Base-by-base conservation (phyloP, 345 rosid genomes). In the Eucalyptus fibrosa region DNA sequence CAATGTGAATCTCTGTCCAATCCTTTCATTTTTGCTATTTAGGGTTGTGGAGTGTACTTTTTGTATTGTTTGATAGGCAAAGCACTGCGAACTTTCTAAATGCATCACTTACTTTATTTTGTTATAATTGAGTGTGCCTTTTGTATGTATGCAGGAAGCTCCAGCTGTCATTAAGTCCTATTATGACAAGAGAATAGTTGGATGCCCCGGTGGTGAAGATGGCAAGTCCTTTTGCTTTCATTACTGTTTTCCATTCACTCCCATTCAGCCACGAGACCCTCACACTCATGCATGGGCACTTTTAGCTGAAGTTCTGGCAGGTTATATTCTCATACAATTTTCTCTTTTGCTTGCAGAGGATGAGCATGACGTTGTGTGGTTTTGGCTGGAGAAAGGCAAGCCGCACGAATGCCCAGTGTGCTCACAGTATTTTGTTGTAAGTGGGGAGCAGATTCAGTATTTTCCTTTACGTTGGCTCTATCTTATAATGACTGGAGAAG, bases 301-400 rank as follows among this genome's bases (percentile, higher is more conserved):
- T 77, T 77, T 77, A 13, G 17, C 42, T 11, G 50, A 23, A 45
- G 55, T 65, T 67, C 53, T 67, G 47, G 30, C 53, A 15, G 86
- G 45, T 28, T 50, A 16, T 86, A 60, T 80, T 88, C 69, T 72
- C 34, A 85, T 53, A 8, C 47, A 15, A 21, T 87, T 56, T 37
- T 56, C 90, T 49, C 72, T 88, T 55, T 87, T 9, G 45, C 77
- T 89, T 89, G 89, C 91, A 98, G 99, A 97, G 94, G 98, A 96
- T 50, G 98, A 97, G 90, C 99, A 98, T 89, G 99, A 98, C 88
- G 98, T 97, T 88, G 98, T 97, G 60, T 97, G 99, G 99, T 98
- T 98, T 94, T 96, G 99, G 99, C 94, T 97, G 93, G 94, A 95
- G 94, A 96, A 97, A 92, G 98, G 96, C 93, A 94, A 95, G 94